A percentile compares a stretch with the other conserved stretches of the same genome.
These are phyloP conservation scores for Nothopassalora personata DNA, from an alignment of 2,329 filamentous ascomycete genomes.

Conservation along the genomic window DNA sequence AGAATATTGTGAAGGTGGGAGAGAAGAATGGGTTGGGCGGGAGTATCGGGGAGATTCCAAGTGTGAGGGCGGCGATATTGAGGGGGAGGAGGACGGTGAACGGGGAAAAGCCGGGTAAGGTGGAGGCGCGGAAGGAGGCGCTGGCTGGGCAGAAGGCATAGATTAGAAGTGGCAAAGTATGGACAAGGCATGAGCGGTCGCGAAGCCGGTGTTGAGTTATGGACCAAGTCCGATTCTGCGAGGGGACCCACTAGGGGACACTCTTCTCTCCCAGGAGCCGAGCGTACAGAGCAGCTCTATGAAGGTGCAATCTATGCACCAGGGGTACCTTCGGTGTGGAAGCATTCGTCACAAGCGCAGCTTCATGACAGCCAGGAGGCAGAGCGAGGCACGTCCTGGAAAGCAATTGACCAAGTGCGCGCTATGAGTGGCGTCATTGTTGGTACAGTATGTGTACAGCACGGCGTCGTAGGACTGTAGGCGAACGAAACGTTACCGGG, in stretches of 20 bases:
- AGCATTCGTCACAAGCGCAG: too few species aligned
- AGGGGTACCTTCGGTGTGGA: too few species aligned
- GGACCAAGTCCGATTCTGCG: not conserved
- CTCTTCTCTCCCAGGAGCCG: too few species aligned
- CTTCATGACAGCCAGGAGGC: too few species aligned
- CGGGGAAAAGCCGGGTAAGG: not conserved
- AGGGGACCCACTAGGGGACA: too few species aligned
- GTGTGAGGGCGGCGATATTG: constrained; percentile 35
- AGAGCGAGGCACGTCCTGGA: too few species aligned
- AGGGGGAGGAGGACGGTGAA: not conserved
- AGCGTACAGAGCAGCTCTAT: too few species aligned
- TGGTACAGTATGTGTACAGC: not conserved
- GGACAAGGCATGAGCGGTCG: not conserved
- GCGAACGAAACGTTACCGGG: not conserved
- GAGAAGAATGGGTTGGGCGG: constrained; percentile 6
- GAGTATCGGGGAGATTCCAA: constrained; percentile 30
- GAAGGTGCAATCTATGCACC: too few species aligned
- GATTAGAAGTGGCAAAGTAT: not conserved
- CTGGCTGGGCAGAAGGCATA: not conserved
- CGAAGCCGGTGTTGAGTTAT: not conserved
- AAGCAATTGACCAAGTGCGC: too few species aligned
- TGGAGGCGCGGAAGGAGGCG: not conserved
- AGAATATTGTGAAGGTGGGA: constrained; percentile 72
- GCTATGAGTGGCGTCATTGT: too few species aligned
- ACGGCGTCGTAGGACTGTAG: not conserved